A percentile compares a stretch with the other conserved stretches of the same genome.
These are phyloP conservation scores for Umbelopsis sp. DNA, from an alignment of 192 early-diverging fungal genomes.

Conservation along the genomic window DNA sequence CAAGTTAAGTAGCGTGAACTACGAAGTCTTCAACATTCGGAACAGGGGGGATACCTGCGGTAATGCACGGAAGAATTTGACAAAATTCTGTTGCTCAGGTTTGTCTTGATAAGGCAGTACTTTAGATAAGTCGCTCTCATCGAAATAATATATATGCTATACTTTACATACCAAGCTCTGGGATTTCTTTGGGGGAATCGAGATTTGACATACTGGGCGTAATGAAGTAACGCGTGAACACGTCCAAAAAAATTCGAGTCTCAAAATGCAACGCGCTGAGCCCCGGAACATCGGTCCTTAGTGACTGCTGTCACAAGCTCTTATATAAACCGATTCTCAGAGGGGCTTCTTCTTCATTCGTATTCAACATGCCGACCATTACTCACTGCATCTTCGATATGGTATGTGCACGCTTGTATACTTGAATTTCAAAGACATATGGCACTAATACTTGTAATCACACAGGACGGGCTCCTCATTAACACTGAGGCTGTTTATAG, in stretches of 20 bases:
- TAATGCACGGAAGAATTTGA: constrained; percentile 58
- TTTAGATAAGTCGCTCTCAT: background rate
- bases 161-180: background rate
- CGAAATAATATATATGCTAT: background rate
- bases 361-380: constrained; percentile 40
- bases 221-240: constrained; percentile 3
- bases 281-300: no score
- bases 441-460: background rate
- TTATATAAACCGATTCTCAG: no score
- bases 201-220: background rate
- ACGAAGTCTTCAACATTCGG: background rate
- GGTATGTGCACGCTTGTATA: constrained; percentile 26
- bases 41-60: constrained; percentile 42
- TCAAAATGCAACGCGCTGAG: no score
- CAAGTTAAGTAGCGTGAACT: constrained; percentile 4
- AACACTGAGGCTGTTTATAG: constrained; percentile 93
- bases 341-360: background rate
- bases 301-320: no score
- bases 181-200: constrained; percentile 10
- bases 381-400: constrained; percentile 80
- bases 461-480: constrained; percentile 70
- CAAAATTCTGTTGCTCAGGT: constrained; percentile 57
- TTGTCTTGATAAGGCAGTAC: constrained; percentile 34
- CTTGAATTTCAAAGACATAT: no score
- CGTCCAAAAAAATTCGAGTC: background rate